Evolutionary conservation across 352 stramenopile genomes (phyloP), one percentile per base, ranked within the genome.

Genomic region (Phytophthora sp.): DNA sequence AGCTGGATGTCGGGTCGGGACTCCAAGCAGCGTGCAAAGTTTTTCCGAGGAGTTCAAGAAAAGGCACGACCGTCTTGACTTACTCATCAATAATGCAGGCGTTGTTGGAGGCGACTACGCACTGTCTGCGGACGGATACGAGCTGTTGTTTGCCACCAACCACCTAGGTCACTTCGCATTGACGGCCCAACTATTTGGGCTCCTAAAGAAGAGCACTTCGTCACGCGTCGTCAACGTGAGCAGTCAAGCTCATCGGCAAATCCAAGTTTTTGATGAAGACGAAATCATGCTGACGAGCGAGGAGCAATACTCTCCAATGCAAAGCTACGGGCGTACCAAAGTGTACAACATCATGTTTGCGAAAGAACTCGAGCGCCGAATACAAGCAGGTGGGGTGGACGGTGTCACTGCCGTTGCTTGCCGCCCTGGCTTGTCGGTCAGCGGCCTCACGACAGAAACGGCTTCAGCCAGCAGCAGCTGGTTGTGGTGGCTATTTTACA

Each of bases 281-380:
- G 13, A 44, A 10, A 35, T 55, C 54, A 46, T 27, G 37, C 13
- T 49, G 17, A 18, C 41, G 12, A 42, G 28, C 8, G 13, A 57
- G 11, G n/a, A 53, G 15, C 56, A 62, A 13, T 71, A 74, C 46
- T 23, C 41, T 11, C 49, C 45, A 15, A 64, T 58, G 50, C 34
- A 27, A 0, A 46, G 15, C 13, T 98, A 98, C 61, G 78, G 76
- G 17, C 59, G 82, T 42, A 91, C 80, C 35, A 98, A 98, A 71
- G 64, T 98, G 28, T 87, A 74, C 54, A 98, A 98, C 58, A 81
- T 98, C 45, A 59, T 97, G 4, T 98, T 98, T 65, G 82, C 87
- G 6, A 57, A 89, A n/a, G n/a, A n/a, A n/a, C n/a, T n/a, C n/a
- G n/a, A n/a, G n/a, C n/a, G n/a, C n/a, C n/a, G n/a, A n/a, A n/a